Percentiles rank a stretch among this genome's conserved stretches.
Conservation (phyloP, 257 asterid genomes). For the Asclepias syriaca region DNA sequence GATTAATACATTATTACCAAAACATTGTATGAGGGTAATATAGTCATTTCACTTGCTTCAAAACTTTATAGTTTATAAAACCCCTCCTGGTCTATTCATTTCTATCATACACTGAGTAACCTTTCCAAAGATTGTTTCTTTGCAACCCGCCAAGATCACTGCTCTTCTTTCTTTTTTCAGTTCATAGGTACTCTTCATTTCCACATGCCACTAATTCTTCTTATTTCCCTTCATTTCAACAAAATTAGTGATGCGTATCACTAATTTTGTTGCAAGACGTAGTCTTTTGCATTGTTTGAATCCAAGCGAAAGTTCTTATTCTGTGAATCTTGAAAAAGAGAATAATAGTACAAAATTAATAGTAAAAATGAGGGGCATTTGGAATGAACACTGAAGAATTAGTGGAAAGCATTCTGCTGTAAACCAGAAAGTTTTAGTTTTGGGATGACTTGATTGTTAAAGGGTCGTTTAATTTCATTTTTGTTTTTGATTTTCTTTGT, state of each 20-base stretch:
- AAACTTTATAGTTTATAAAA: not conserved
- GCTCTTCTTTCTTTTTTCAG: not conserved
- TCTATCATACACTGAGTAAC: not conserved
- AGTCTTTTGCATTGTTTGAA: not conserved
- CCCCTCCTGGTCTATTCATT: not conserved
- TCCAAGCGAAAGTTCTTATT: not conserved
- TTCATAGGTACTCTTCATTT: slow-evolving; percentile 3
- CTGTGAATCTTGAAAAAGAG: not conserved
- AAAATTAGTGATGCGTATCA: not conserved
- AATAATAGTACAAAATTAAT: too few relatives aligned
- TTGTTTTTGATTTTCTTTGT: not conserved
- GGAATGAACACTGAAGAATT: not conserved
- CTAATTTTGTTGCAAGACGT: not conserved
- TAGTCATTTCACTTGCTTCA: slow-evolving; percentile 7
- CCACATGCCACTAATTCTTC: too few relatives aligned
- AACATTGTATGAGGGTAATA: not conserved
- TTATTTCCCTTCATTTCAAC: not conserved
- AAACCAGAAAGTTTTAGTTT: not conserved
- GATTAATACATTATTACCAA: too few relatives aligned
- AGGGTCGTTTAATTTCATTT: slow-evolving; percentile 4
- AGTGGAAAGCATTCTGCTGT: not conserved
- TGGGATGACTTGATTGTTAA: slow-evolving; percentile 1
- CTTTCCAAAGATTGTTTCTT: not conserved
- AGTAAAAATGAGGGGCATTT: not conserved
- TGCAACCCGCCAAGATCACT: not conserved